Conservation (phyloP, 805 yeast genomes). For the Zygotorulaspora chibaensis region DNA sequence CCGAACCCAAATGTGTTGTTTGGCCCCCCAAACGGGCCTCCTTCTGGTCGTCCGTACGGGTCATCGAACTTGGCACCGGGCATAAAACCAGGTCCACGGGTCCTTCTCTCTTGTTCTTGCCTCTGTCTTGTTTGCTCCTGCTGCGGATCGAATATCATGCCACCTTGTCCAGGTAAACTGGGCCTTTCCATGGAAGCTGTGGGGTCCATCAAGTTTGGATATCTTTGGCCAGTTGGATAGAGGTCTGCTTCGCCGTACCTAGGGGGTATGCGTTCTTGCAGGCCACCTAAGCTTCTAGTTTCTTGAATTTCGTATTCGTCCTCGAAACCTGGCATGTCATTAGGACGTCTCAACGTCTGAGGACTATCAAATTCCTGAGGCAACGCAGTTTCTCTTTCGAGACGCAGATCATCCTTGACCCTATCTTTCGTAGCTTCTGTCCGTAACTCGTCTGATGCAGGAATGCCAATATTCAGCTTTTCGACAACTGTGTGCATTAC, state of each 20-base stretch:
- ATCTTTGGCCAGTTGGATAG: conserved; percentile 33
- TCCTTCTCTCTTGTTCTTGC: conserved; percentile 10
- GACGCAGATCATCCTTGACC: neutral
- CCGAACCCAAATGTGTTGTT: conserved; percentile 11
- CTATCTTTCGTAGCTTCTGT: neutral
- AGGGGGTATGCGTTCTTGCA: conserved; percentile 9
- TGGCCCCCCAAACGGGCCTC: conserved; percentile 1
- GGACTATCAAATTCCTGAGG: neutral
- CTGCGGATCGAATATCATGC: conserved; percentile 35
- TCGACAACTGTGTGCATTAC: conserved; percentile 3
- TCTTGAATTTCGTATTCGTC: conserved; percentile 33
- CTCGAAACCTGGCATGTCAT: conserved; percentile 35
- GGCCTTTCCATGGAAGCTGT: conserved; percentile 10
- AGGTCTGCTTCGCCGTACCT: conserved; percentile 34
- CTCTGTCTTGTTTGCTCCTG: conserved; percentile 10
- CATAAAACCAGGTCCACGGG: conserved; percentile 27
- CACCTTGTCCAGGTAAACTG: conserved; percentile 21
- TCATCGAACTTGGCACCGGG: conserved; percentile 36
- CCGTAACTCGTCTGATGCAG: neutral
- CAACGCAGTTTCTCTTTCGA: neutral
- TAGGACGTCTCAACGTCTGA: conserved; percentile 16
- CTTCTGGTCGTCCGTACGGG: conserved; percentile 29
- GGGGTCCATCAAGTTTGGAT: conserved; percentile 24
- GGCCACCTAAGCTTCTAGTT: neutral
- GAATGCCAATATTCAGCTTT: conserved; percentile 1